Percentiles rank a stretch among this genome's conserved stretches.
These are phyloP conservation scores for Emmonsiellopsis sp. DNA, from an alignment of 2,329 filamentous ascomycete genomes.

Conservation along the genomic window DNA sequence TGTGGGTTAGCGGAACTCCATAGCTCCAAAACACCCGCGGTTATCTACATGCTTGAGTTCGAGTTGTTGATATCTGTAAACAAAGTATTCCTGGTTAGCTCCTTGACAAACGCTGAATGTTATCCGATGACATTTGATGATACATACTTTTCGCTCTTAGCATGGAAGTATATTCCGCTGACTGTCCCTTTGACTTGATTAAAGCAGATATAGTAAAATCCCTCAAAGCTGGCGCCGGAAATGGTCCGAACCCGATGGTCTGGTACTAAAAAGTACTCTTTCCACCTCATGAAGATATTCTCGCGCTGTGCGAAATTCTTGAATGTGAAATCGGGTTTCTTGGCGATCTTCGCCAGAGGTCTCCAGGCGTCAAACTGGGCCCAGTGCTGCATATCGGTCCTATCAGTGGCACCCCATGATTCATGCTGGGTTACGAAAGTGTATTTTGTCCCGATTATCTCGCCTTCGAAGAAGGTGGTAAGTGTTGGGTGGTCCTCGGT, in stretches of 20 bases:
- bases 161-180: constrained; percentile 94
- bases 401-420: constrained; percentile 84
- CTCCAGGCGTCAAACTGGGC: constrained; percentile 79
- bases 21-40: constrained; percentile 69
- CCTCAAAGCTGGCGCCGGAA: constrained; percentile 90
- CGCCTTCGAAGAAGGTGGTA: constrained; percentile 95
- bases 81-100: background rate
- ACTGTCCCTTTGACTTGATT: constrained; percentile 82
- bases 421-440: constrained; percentile 86
- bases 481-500: constrained; percentile 95
- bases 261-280: constrained; percentile 93
- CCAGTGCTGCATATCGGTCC: constrained; percentile 91
- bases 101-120: background rate
- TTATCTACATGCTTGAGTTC: constrained; percentile 84
- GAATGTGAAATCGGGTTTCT: constrained; percentile 49
- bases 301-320: constrained; percentile 69
- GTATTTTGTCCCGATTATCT: constrained; percentile 93
- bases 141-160: constrained; percentile 90
- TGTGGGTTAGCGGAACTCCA: constrained; percentile 66
- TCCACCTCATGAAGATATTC: constrained; percentile 98
- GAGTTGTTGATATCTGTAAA: constrained; percentile 73
- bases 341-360: constrained; percentile 59
- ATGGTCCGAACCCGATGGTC: constrained; percentile 89
- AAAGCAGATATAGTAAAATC: constrained; percentile 99
- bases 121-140: background rate